Conservation (phyloP, 495 filamentous ascomycete genomes). For the Viridothelium virens region DNA sequence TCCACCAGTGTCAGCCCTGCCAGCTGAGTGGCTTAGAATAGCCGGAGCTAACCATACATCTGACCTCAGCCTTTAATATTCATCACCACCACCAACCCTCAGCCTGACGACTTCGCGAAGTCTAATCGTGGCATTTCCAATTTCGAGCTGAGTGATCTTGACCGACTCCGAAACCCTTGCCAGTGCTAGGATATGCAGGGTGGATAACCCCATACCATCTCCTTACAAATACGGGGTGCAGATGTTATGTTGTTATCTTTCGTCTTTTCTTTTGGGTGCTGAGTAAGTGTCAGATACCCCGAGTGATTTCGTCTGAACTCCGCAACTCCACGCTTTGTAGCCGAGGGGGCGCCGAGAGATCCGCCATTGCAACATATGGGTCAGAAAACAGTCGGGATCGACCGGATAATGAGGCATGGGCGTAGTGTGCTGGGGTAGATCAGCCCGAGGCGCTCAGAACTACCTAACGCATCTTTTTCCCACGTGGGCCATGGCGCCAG, state of each 20-base stretch:
- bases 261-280: too few relatives aligned
- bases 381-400: too few relatives aligned
- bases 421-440: too few relatives aligned
- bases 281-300: too few relatives aligned
- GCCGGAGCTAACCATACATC: background rate
- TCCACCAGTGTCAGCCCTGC: background rate
- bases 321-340: background rate
- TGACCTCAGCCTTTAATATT: slow-evolving; percentile 3
- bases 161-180: background rate
- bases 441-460: too few relatives aligned
- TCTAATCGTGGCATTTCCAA: background rate
- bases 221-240: background rate
- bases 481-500: too few relatives aligned
- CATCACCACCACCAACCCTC: background rate
- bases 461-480: too few relatives aligned
- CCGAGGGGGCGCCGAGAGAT: too few relatives aligned
- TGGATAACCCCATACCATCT: background rate
- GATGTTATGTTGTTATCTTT: background rate
- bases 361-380: too few relatives aligned
- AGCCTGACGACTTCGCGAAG: background rate
- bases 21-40: background rate
- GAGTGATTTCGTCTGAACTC: background rate
- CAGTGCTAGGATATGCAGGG: background rate
- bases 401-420: too few relatives aligned
- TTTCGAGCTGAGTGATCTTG: background rate